phyloP scores from a whole-genome alignment of 1,139 yeast species.

The Debaryomycetaceae sp. region DNA sequence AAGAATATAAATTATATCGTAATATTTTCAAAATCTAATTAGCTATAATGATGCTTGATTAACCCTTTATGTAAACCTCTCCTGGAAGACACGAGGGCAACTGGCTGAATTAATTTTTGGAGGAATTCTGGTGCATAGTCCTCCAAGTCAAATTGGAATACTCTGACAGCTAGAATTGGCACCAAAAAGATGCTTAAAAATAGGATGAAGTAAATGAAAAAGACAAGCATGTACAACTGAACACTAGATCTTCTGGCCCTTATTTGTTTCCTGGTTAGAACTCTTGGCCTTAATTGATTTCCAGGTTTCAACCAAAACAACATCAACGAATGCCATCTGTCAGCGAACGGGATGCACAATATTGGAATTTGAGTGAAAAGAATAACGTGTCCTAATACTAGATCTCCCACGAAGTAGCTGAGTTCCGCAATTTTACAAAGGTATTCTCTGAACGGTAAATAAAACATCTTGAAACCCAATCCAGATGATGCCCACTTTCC shows the following conservation, averaged over 20 bases:
- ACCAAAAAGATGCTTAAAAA: conserved; percentile 36
- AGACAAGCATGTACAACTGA: conserved; percentile 37
- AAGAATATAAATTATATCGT: neutral
- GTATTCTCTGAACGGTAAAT: conserved; percentile 56
- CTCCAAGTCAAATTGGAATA: conserved; percentile 35
- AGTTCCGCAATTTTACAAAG: conserved; percentile 53
- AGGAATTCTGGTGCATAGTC: conserved; percentile 34
- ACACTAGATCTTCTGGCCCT: conserved; percentile 25
- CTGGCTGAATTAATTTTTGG: conserved; percentile 41
- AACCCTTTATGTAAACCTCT: conserved; percentile 36
- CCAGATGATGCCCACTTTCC: conserved; percentile 60
- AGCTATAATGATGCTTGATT: neutral
- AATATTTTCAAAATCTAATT: neutral
- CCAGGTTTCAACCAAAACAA: conserved; percentile 79
- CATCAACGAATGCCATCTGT: conserved; percentile 75
- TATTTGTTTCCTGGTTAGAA: conserved; percentile 32
- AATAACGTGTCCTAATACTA: conserved; percentile 50
- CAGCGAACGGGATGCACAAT: conserved; percentile 54
- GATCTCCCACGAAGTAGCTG: conserved; percentile 53
- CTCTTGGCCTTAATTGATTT: conserved; percentile 42
- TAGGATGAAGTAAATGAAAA: conserved; percentile 31
- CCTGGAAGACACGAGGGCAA: conserved; percentile 17
- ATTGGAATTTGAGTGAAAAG: conserved; percentile 51
- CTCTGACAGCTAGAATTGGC: conserved; percentile 35
- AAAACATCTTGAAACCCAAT: conserved; percentile 46